A percentile compares a stretch with the other conserved stretches of the same genome.
These are phyloP conservation scores for Mariannaea elegans DNA, from an alignment of 2,329 filamentous ascomycete species.

Conservation along the genomic window DNA sequence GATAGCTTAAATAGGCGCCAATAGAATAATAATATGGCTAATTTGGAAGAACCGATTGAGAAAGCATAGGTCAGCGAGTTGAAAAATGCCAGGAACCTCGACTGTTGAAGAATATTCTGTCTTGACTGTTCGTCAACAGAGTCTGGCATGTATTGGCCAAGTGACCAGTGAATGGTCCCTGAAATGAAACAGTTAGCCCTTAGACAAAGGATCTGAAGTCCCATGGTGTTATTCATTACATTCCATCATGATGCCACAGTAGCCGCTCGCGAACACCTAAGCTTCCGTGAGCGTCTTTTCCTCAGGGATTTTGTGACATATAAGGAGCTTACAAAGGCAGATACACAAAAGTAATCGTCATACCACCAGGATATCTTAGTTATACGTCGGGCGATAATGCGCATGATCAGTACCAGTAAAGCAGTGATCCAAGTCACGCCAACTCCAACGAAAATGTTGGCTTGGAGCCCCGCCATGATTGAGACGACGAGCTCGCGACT, in stretches of 20 bases:
- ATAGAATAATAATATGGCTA: conserved; percentile 43
- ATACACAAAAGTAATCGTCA: conserved; percentile 32
- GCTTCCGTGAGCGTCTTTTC: background rate
- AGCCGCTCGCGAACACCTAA: conserved; percentile 29
- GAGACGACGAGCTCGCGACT: too few species aligned
- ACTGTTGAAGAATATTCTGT: conserved; percentile 25
- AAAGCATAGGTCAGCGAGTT: conserved; percentile 35
- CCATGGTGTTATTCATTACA: conserved; percentile 15
- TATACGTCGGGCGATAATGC: conserved; percentile 32
- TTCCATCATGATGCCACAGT: conserved; percentile 28
- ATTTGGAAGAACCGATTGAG: conserved; percentile 39
- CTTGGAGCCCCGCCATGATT: conserved; percentile 34
- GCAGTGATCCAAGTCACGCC: conserved; percentile 32
- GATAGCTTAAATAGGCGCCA: conserved; percentile 42
- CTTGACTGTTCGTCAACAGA: background rate
- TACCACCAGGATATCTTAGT: conserved; percentile 35
- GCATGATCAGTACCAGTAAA: conserved; percentile 22
- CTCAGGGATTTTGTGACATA: background rate
- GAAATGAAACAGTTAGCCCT: background rate
- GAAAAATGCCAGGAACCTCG: conserved; percentile 26
- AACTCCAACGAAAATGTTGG: conserved; percentile 30
- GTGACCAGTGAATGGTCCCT: conserved; percentile 34
- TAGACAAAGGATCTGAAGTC: background rate
- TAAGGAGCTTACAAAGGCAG: conserved; percentile 25
- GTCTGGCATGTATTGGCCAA: conserved; percentile 30